phyloP scores from a whole-genome alignment of 345 rosid genomes.

The Trapa bicornis region DNA sequence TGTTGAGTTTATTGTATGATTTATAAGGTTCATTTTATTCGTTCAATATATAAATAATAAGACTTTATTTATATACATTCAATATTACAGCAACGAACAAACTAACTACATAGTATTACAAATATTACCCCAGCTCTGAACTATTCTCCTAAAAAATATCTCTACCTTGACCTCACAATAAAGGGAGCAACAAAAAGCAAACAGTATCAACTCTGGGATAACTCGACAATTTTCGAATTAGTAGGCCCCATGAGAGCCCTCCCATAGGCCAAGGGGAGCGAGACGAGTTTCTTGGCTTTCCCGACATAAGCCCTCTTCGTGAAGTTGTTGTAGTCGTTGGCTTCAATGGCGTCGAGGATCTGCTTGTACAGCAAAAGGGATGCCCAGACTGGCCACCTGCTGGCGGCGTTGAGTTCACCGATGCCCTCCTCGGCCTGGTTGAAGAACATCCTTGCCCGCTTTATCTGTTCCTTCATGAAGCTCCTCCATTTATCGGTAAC shows the following conservation, averaged over 20 bases:
- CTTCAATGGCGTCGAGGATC: constrained; percentile 37
- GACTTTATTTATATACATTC: too few species aligned
- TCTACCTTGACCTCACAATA: too few species aligned
- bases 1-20: too few species aligned
- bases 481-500: constrained; percentile 38
- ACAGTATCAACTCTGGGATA: constrained; percentile 1
- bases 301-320: constrained; percentile 37
- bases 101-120: too few species aligned
- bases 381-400: constrained; percentile 49
- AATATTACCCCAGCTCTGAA: too few species aligned
- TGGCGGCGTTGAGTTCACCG: constrained; percentile 25
- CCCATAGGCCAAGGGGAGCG: constrained; percentile 33
- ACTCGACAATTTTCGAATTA: constrained; percentile 2
- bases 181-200: too few species aligned
- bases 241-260: constrained; percentile 26
- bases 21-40: too few species aligned
- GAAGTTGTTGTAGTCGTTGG: constrained; percentile 40
- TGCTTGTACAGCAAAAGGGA: constrained; percentile 33
- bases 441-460: constrained; percentile 39
- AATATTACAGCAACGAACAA: too few species aligned
- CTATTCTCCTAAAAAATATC: too few species aligned
- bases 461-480: constrained; percentile 41
- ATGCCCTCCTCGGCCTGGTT: constrained; percentile 42
- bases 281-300: constrained; percentile 27
- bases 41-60: too few species aligned